Conservation (phyloP, 768 basidiomycete species). For the Phlebiopsis flavidoalba region DNA sequence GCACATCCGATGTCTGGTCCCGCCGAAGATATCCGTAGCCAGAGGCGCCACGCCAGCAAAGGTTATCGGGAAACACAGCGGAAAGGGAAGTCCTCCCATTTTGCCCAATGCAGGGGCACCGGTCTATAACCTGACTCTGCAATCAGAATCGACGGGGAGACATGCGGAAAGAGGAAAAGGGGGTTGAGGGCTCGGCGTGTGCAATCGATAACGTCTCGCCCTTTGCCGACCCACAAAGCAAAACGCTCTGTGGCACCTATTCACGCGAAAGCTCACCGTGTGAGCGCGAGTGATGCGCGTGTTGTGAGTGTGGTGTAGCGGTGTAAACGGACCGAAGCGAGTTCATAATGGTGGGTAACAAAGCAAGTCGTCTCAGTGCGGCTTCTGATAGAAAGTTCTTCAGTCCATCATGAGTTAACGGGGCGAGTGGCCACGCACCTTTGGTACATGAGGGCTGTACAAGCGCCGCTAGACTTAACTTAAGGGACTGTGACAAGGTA, state of each 20-base stretch:
- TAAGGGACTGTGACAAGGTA: background rate
- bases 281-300: constrained; percentile 1
- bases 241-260: background rate
- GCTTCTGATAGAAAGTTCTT: constrained; percentile 4
- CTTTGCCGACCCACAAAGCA: background rate
- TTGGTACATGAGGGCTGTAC: background rate
- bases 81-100: background rate
- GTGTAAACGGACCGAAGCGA: constrained; percentile 4
- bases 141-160: background rate
- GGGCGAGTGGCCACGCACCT: background rate
- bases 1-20: background rate
- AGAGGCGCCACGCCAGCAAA: background rate
- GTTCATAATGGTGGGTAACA: constrained; percentile 3
- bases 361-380: background rate
- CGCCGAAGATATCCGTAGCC: background rate
- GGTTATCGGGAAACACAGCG: background rate
- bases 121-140: background rate
- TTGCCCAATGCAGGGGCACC: background rate
- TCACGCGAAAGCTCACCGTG: background rate
- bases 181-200: background rate
- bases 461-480: background rate
- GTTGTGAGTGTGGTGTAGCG: constrained; percentile 1
- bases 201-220: background rate
- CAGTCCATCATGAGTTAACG: background rate
- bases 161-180: background rate